These are phyloP conservation scores for Crithidia fasciculata DNA, from an alignment of 208 protist species.

Conservation along the genomic window DNA sequence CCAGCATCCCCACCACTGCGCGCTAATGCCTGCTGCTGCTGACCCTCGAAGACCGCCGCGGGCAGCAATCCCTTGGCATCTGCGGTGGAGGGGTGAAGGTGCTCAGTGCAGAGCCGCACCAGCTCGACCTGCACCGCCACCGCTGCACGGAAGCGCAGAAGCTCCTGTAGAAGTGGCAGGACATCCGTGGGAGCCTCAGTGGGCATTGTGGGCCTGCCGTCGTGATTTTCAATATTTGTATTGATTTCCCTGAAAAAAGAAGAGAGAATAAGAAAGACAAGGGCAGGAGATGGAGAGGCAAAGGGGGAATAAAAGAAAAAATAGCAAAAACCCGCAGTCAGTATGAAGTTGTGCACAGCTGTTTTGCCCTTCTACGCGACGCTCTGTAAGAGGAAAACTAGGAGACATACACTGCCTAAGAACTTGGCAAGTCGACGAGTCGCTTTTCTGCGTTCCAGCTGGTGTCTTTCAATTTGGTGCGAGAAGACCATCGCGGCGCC, in stretches of 20 bases:
- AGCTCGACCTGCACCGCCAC: constrained; percentile 16
- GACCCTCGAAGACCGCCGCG: constrained; percentile 44
- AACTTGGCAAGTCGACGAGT: no score
- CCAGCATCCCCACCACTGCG: no score
- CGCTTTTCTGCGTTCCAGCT: no score
- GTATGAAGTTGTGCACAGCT: no score
- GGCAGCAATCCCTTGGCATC: constrained; percentile 40
- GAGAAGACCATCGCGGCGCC: no score
- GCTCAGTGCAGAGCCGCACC: constrained; percentile 9
- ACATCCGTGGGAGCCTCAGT: neutral
- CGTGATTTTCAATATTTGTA: neutral
- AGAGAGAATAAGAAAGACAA: neutral
- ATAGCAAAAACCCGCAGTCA: neutral
- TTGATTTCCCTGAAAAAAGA: neutral
- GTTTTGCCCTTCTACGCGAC: no score
- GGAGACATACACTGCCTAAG: no score
- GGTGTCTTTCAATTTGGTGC: no score
- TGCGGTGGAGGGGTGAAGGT: neutral
- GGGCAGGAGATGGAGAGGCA: no score
- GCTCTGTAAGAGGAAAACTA: no score
- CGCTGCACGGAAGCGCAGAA: constrained; percentile 25
- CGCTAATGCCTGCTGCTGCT: constrained; percentile 17
- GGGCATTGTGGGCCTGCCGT: neutral
- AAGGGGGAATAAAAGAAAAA: neutral
- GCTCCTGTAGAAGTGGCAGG: constrained; percentile 7